These are phyloP conservation scores for Cutaneotrichosporon sp. DNA, from an alignment of 1,284 basidiomycete species.

Conservation along the genomic window DNA sequence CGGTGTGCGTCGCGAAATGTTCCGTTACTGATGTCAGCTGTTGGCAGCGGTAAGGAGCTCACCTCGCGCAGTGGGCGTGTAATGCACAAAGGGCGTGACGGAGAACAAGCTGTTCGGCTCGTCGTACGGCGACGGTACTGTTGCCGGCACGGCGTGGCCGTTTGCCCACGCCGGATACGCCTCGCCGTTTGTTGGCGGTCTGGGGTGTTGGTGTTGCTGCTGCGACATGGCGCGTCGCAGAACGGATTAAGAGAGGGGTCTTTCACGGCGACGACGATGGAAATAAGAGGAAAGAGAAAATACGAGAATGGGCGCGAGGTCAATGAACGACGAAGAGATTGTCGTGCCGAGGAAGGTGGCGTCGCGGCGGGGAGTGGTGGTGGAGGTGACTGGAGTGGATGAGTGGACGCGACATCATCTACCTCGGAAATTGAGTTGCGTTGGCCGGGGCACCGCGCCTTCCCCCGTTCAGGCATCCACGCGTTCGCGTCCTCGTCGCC, in stretches of 20 bases:
- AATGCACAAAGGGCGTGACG: constrained; percentile 44
- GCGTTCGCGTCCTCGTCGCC: background rate
- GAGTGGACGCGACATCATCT: background rate
- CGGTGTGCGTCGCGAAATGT: constrained; percentile 44
- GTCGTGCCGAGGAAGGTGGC: background rate
- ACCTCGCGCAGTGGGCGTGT: constrained; percentile 46
- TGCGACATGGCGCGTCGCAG: background rate
- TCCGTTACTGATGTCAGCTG: constrained; percentile 33
- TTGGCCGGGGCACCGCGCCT: background rate
- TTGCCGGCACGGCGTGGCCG: background rate
- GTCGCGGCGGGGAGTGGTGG: too few relatives aligned
- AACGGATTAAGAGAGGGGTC: background rate
- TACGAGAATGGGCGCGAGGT: too few relatives aligned
- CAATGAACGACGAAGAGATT: too few relatives aligned
- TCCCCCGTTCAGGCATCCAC: too few relatives aligned
- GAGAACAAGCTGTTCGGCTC: constrained; percentile 36
- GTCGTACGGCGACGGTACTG: constrained; percentile 17
- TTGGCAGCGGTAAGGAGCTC: constrained; percentile 10
- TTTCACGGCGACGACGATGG: background rate
- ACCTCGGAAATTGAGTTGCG: too few relatives aligned
- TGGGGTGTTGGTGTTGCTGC: background rate
- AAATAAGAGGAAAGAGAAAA: background rate
- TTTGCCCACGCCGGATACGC: background rate
- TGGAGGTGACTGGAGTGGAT: background rate
- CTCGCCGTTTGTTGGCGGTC: background rate